Percentiles rank a stretch among this genome's conserved stretches.
Conservation (phyloP, 768 basidiomycete genomes). For the Exsudoporus frostii region DNA sequence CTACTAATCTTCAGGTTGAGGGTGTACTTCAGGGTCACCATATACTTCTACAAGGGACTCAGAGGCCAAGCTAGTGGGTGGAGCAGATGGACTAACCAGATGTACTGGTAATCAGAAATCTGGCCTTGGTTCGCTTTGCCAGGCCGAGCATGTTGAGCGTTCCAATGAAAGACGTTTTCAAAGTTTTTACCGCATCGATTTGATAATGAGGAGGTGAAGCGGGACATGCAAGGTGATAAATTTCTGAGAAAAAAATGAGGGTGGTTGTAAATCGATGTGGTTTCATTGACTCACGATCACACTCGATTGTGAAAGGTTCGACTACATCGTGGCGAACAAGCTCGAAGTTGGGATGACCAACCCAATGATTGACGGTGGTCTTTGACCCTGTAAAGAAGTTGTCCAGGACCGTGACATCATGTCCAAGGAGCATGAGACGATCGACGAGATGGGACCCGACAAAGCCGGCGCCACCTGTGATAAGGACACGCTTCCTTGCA, state of each 20-base stretch:
- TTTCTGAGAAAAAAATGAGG: slow-evolving; percentile 51
- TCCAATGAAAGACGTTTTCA: slow-evolving; percentile 98
- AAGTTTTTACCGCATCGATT: slow-evolving; percentile 95
- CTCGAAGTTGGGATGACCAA: slow-evolving; percentile 98
- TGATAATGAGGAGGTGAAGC: slow-evolving; percentile 98
- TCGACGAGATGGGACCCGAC: slow-evolving; percentile 98
- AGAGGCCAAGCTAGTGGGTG: not conserved
- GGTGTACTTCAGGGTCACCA: slow-evolving; percentile 97
- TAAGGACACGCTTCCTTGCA: slow-evolving; percentile 82
- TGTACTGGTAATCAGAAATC: slow-evolving; percentile 94
- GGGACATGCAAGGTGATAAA: slow-evolving; percentile 97
- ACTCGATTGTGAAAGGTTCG: slow-evolving; percentile 97
- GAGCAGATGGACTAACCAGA: slow-evolving; percentile 57
- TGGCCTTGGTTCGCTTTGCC: slow-evolving; percentile 95
- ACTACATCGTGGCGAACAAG: slow-evolving; percentile 97
- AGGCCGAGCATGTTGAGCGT: slow-evolving; percentile 98
- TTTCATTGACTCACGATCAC: slow-evolving; percentile 67
- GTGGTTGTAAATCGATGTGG: too few species aligned
- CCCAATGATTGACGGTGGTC: slow-evolving; percentile 94
- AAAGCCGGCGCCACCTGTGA: slow-evolving; percentile 99
- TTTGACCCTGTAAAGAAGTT: slow-evolving; percentile 99
- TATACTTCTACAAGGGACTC: slow-evolving; percentile 71
- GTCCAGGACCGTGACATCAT: slow-evolving; percentile 95
- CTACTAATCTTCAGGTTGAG: slow-evolving; percentile 93
- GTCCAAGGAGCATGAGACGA: slow-evolving; percentile 94